Percentiles rank a stretch among this genome's conserved stretches.
These are phyloP conservation scores for Lagenaria siceraria DNA, from an alignment of 306 rosid species.

Conservation along the genomic window DNA sequence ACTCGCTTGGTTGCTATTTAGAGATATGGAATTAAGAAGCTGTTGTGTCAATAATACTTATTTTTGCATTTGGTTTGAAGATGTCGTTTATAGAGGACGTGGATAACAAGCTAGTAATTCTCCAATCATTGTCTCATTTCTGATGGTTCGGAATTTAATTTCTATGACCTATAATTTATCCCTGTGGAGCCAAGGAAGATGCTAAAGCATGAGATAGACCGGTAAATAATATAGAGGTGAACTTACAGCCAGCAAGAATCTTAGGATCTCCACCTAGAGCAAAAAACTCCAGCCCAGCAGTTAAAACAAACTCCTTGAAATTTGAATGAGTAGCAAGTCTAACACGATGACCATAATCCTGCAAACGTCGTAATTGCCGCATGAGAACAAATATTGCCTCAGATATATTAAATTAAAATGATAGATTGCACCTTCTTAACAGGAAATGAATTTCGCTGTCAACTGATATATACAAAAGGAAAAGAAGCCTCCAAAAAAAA, in stretches of 20 bases:
- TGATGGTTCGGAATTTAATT: background rate
- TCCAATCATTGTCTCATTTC: background rate
- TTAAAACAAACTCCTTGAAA: conserved; percentile 96
- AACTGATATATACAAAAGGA: background rate
- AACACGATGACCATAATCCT: conserved; percentile 98
- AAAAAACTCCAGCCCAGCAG: conserved; percentile 96
- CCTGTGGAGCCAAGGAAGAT: background rate
- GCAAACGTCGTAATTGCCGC: conserved; percentile 20
- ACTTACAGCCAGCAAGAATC: conserved; percentile 94
- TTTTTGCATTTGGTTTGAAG: background rate
- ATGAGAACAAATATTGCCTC: background rate
- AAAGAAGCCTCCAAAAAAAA: background rate
- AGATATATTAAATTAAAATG: background rate
- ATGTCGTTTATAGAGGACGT: background rate
- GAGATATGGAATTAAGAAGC: background rate
- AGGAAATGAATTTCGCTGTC: background rate
- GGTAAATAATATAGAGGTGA: background rate
- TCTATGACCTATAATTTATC: background rate
- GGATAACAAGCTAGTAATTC: background rate
- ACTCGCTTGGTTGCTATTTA: background rate
- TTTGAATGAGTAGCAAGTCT: conserved; percentile 96
- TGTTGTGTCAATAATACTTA: background rate
- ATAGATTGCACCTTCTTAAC: background rate
- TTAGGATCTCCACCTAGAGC: conserved; percentile 97
- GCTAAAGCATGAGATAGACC: background rate